Conservation (phyloP, 2,329 filamentous ascomycete genomes). For the Fusarium poae region DNA sequence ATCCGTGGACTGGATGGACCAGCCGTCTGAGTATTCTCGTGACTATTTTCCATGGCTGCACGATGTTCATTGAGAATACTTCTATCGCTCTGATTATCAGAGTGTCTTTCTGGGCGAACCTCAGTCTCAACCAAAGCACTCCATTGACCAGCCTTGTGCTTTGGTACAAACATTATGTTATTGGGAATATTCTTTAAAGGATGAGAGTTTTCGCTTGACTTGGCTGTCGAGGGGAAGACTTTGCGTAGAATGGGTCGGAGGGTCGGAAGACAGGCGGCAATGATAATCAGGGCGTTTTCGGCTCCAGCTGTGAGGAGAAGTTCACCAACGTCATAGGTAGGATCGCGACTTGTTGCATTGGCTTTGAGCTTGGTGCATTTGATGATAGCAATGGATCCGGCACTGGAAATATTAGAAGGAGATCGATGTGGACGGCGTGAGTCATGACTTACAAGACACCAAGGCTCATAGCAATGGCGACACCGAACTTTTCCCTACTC, state of each 20-base stretch:
- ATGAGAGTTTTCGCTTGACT: conserved; percentile 35
- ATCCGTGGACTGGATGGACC: background rate
- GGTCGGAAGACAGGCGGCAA: conserved; percentile 31
- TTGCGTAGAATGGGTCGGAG: conserved; percentile 26
- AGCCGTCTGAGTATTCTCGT: fast-evolving
- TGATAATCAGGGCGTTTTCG: conserved; percentile 37
- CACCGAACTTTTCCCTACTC: conserved; percentile 39
- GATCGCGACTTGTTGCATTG: conserved; percentile 33
- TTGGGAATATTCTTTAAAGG: conserved; percentile 30
- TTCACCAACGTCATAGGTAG: conserved; percentile 35
- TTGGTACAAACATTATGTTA: conserved; percentile 38
- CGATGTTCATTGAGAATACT: conserved; percentile 33
- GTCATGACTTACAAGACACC: conserved; percentile 24
- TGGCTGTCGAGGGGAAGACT: conserved; percentile 28
- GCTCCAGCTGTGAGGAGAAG: conserved; percentile 33
- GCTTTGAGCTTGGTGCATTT: conserved; percentile 38
- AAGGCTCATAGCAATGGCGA: conserved; percentile 35
- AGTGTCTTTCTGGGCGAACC: conserved; percentile 13
- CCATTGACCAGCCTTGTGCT: conserved; percentile 38
- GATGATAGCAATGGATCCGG: conserved; percentile 33
- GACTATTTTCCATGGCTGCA: background rate
- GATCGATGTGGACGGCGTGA: fast-evolving
- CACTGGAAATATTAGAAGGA: background rate
- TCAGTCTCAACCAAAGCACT: conserved; percentile 33
- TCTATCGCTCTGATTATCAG: conserved; percentile 34